Percentiles rank a stretch among this genome's conserved stretches.
Conservation (phyloP, 78 protist species). For the Dictyostelium intermedium region DNA sequence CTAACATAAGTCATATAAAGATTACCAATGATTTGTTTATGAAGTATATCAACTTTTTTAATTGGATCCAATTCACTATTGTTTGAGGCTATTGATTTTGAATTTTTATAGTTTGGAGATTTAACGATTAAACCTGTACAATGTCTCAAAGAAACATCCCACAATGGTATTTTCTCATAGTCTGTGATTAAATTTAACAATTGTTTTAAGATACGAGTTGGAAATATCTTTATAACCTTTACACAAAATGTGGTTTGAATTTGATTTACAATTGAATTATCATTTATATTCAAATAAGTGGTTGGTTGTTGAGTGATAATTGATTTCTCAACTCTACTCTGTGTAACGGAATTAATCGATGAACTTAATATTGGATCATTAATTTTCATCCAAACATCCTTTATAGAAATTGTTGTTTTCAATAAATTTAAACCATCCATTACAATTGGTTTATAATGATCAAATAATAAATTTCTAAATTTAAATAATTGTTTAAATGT, state of each 20-base stretch:
- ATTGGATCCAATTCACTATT: background rate
- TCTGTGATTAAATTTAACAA: conserved; percentile 21
- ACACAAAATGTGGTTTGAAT: conserved; percentile 33
- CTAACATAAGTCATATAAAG: conserved; percentile 62
- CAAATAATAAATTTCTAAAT: conserved; percentile 38
- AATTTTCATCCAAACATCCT: conserved; percentile 10
- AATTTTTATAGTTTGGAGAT: conserved; percentile 15
- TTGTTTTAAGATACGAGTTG: conserved; percentile 50
- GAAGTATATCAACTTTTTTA: conserved; percentile 59
- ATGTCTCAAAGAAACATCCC: conserved; percentile 70
- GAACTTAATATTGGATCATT: conserved; percentile 10
- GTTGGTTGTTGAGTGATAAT: conserved; percentile 20
- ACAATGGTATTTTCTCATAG: conserved; percentile 66
- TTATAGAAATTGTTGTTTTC: background rate
- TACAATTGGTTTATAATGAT: conserved; percentile 27
- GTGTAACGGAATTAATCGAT: background rate
- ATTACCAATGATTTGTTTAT: conserved; percentile 72
- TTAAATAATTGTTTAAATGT: conserved; percentile 60
- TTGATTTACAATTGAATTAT: background rate
- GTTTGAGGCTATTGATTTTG: background rate
- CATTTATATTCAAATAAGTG: background rate
- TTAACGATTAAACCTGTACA: conserved; percentile 63
- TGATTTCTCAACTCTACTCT: conserved; percentile 30
- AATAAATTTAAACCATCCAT: conserved; percentile 21
- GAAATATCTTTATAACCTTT: conserved; percentile 16